A percentile compares a stretch with the other conserved stretches of the same genome.
phyloP scores from a whole-genome alignment of 2,329 filamentous ascomycete genomes.

The Xylaria arbuscula region DNA sequence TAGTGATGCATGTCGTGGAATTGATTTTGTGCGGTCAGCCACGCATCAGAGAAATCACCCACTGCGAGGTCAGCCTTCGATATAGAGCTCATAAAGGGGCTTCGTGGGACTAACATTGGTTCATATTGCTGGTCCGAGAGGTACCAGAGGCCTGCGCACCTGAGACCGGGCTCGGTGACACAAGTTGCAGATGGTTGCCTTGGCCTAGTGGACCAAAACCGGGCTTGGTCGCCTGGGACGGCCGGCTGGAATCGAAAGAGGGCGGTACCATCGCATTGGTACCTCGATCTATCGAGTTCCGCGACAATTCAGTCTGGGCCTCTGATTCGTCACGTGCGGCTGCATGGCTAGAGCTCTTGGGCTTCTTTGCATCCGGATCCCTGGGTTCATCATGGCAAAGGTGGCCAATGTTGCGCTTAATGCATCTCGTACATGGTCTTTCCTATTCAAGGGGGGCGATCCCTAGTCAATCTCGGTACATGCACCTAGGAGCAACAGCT shows the following conservation, averaged over 20 bases:
- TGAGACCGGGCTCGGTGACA: constrained; percentile 76
- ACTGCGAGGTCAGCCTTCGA: constrained; percentile 63
- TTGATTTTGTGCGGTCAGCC: constrained; percentile 81
- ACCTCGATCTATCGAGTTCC: constrained; percentile 66
- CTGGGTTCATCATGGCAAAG: constrained; percentile 97
- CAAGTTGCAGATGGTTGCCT: constrained; percentile 71
- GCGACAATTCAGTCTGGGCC: constrained; percentile 62
- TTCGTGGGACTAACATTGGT: constrained; percentile 74
- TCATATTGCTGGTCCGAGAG: constrained; percentile 72
- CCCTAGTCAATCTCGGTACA: constrained; percentile 51
- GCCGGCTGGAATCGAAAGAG: constrained; percentile 54
- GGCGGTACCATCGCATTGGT: constrained; percentile 68
- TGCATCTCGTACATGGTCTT: constrained; percentile 95
- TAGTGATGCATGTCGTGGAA: constrained; percentile 95
- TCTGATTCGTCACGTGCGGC: constrained; percentile 72
- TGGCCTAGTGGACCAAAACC: constrained; percentile 61
- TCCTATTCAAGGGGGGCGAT: constrained; percentile 68
- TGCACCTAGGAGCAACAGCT: constrained; percentile 43
- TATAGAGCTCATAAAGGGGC: constrained; percentile 44
- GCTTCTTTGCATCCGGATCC: constrained; percentile 82
- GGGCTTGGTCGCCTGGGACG: constrained; percentile 56
- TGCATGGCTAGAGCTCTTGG: constrained; percentile 72
- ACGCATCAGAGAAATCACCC: constrained; percentile 83
- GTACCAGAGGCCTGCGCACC: constrained; percentile 70
- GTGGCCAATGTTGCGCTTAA: constrained; percentile 98